A percentile compares a stretch with the other conserved stretches of the same genome.
Evolutionary conservation across 257 asterid species (phyloP).

Genomic region (Przewalskia tangutica): DNA sequence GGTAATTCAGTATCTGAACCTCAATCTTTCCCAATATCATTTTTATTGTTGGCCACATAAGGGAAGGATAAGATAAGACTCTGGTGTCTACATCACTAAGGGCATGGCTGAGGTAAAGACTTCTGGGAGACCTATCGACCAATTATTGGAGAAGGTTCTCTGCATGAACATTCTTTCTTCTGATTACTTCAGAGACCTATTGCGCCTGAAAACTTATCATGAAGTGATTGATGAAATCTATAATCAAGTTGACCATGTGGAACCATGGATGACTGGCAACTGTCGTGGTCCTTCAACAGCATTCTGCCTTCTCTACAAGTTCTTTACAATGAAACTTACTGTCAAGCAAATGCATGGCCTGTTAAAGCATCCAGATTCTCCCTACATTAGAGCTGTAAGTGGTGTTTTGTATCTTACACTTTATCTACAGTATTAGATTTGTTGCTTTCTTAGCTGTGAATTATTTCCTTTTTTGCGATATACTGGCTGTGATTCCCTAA

Average conservation of each 20-base stretch:
- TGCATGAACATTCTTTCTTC: conserved; percentile 95
- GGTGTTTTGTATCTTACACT: not conserved
- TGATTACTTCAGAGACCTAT: conserved; percentile 87
- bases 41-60: not conserved
- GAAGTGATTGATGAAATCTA: conserved; percentile 97
- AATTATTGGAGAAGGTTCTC: conserved; percentile 82
- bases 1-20: not conserved
- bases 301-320: conserved; percentile 87
- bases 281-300: conserved; percentile 99
- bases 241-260: conserved; percentile 85
- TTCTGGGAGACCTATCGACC: conserved; percentile 80
- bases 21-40: not conserved
- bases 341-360: conserved; percentile 95
- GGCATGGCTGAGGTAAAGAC: conserved; percentile 80
- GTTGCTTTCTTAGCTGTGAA: not conserved
- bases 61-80: not conserved
- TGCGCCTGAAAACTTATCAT: conserved; percentile 78
- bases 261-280: conserved; percentile 99
- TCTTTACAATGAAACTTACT: conserved; percentile 94
- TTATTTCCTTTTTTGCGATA: not conserved
- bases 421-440: not conserved
- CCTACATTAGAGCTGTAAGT: conserved; percentile 97
- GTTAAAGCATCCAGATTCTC: conserved; percentile 83
- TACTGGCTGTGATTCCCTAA: not conserved
- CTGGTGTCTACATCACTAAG: not conserved